Percentiles rank a stretch among this genome's conserved stretches.
Conservation (phyloP, 768 basidiomycete species). For the Pholiota conissans region DNA sequence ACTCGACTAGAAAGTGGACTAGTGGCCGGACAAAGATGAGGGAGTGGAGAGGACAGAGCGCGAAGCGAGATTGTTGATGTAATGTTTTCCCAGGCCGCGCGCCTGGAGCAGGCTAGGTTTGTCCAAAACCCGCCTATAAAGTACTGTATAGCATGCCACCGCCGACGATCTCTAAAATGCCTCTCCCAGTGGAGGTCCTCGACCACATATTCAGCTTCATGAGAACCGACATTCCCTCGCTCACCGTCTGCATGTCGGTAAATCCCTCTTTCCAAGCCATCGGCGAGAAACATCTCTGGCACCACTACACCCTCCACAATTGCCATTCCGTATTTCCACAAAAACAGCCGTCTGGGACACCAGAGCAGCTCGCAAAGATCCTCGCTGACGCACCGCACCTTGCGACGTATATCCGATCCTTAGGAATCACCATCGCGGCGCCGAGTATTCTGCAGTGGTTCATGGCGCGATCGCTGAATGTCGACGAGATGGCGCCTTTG, state of each 20-base stretch:
- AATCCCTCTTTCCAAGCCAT: conserved; percentile 9
- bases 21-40: too few relatives aligned
- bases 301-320: conserved; percentile 10
- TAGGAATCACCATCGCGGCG: conserved; percentile 10
- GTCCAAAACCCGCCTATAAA: too few relatives aligned
- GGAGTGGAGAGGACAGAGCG: too few relatives aligned
- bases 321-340: not conserved
- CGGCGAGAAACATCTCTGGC: conserved; percentile 14
- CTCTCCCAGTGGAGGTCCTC: conserved; percentile 12
- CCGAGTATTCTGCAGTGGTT: conserved; percentile 11
- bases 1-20: too few relatives aligned
- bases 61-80: too few relatives aligned
- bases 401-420: conserved; percentile 8
- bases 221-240: conserved; percentile 8
- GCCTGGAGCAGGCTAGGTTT: too few relatives aligned
- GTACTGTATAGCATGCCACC: not conserved
- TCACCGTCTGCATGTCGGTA: conserved; percentile 9
- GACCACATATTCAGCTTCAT: conserved; percentile 15
- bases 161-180: not conserved
- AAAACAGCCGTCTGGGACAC: not conserved
- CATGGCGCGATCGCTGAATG: conserved; percentile 10
- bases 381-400: conserved; percentile 9
- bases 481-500: conserved; percentile 11
- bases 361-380: conserved; percentile 10
- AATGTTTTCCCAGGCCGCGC: too few relatives aligned